Evolutionary conservation across 75 land plant genomes (phyloP), one percentile per base, ranked within the genome.

Genomic region (Cunninghamia lanceolata): DNA sequence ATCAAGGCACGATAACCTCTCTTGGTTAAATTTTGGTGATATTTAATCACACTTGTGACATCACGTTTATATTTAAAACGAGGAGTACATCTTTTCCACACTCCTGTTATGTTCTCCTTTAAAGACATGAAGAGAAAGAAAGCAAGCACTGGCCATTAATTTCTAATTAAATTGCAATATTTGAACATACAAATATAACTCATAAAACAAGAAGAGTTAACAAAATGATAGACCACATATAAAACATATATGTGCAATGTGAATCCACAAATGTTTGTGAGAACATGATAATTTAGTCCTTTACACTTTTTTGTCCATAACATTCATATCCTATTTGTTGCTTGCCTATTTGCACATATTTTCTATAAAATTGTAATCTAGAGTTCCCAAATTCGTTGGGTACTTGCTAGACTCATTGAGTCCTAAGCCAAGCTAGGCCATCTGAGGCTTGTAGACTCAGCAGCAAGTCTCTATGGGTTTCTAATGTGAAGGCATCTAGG

Each of bases 1-100:
- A 93, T 89, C 3, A 94, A 90, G 84, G 92, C 96, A 11, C 93
- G 92, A 73, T 92, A 93, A 39, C 95, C 93, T 54, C 63, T 89
- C 38, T 7, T 84, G 8, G 86, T 89, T 15, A 94, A 88, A 39
- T 87, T 88, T 38, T 74, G 87, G 45, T 94, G 96, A 83, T 90
- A 94, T 25, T 83, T 84, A 30, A 94, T 32, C 87, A 87, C 90
- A 74, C 95, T 93, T 1, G 66, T 83, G 76, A 93, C 86, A 66
- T 92, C 90, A n/a, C 84, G 19, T 30, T 59, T 81, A 75, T 94
- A 94, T 47, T 85, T 46, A 36, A 92, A 53, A n/a, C 82, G 80
- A 77, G 87, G 43, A 34, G 90, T 88, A 84, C 96, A 94, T 75
- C 93, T 88, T 17, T 85, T 79, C 96, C 95, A 94, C 25, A 84